Evolutionary conservation across 768 basidiomycete species (phyloP).

Genomic region (Serendipita sp.): DNA sequence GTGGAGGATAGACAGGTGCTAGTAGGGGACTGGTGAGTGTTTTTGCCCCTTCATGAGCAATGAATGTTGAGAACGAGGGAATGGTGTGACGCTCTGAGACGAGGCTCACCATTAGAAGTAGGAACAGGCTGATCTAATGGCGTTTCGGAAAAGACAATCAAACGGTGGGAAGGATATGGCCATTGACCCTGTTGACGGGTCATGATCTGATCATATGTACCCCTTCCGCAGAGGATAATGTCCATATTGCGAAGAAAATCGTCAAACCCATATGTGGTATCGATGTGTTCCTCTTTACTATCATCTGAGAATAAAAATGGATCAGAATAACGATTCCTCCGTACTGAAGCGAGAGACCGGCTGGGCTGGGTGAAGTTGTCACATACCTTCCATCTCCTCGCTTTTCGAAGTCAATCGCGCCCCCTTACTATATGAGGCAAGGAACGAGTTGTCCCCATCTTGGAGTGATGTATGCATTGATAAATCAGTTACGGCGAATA

Average conservation of each 20-base stretch:
- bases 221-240: neutral
- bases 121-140: neutral
- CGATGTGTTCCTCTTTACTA: neutral
- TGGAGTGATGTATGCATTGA: neutral
- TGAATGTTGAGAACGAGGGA: too few relatives aligned
- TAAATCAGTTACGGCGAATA: neutral
- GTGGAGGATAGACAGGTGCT: neutral
- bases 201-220: neutral
- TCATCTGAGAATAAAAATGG: too few relatives aligned
- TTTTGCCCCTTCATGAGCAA: neutral
- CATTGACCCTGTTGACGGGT: neutral
- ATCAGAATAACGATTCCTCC: too few relatives aligned
- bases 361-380: too few relatives aligned
- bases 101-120: neutral
- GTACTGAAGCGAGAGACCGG: too few relatives aligned
- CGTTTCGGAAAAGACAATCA: neutral
- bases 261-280: neutral
- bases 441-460: neutral
- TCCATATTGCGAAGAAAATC: neutral
- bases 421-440: neutral
- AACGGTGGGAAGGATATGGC: neutral
- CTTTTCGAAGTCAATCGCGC: neutral
- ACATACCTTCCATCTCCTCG: neutral
- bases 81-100: neutral
- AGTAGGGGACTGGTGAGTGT: neutral